These are phyloP conservation scores for Wallemia hederae DNA, from an alignment of 1,284 basidiomycete genomes.

Conservation along the genomic window DNA sequence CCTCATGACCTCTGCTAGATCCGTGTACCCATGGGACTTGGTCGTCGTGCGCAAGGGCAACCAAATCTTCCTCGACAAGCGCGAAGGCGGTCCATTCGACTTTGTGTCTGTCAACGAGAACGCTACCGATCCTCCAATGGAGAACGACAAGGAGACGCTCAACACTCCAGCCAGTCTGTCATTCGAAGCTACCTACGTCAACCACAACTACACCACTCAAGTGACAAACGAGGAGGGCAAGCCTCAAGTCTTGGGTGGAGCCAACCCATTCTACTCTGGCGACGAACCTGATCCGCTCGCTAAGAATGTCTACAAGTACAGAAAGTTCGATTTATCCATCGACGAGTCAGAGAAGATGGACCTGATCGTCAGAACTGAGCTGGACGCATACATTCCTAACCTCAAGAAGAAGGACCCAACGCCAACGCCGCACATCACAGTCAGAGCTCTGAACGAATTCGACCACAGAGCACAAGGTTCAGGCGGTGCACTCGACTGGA, in stretches of 20 bases:
- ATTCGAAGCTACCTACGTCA: conserved; percentile 93
- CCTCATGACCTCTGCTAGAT: conserved; percentile 82
- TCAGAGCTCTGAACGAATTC: conserved; percentile 91
- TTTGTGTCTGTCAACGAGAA: conserved; percentile 98
- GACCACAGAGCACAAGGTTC: conserved; percentile 70
- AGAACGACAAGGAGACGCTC: conserved; percentile 38
- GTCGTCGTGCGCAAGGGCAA: conserved; percentile 77
- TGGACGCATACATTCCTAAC: conserved; percentile 57
- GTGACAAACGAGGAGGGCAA: conserved; percentile 53
- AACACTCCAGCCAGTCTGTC: conserved; percentile 84
- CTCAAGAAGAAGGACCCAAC: conserved; percentile 21
- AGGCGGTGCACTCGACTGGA: conserved; percentile 88
- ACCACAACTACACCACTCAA: conserved; percentile 96
- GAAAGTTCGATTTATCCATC: conserved; percentile 74
- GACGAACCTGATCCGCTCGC: conserved; percentile 86
- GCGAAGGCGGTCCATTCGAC: conserved; percentile 86
- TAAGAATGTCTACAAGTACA: conserved; percentile 84
- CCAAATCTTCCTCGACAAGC: conserved; percentile 90
- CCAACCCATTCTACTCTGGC: conserved; percentile 75
- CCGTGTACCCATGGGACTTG: conserved; percentile 97
- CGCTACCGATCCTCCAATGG: conserved; percentile 69
- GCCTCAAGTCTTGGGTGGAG: conserved; percentile 16
- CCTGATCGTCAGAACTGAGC: conserved; percentile 80
- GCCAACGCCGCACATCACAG: conserved; percentile 32
- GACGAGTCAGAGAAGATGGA: conserved; percentile 52